Percentiles rank a stretch among this genome's conserved stretches.
Conservation (phyloP, 2,329 filamentous ascomycete genomes). For the Colletotrichum cuscutae region DNA sequence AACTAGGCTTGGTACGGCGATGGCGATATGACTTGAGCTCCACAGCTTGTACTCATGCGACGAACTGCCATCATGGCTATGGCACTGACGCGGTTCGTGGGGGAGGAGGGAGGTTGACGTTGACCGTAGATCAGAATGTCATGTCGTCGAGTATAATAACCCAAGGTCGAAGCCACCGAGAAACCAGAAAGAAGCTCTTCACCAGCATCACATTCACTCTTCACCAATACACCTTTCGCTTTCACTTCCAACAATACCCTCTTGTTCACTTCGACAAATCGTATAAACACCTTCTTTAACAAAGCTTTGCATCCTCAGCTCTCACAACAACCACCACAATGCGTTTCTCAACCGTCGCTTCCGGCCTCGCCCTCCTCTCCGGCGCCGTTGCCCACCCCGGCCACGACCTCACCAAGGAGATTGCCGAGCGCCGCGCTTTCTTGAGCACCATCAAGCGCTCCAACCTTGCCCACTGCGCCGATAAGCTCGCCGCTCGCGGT, state of each 20-base stretch:
- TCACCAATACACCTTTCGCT: not conserved
- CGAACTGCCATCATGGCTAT: not conserved
- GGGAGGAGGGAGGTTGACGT: not conserved
- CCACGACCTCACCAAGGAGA: conserved; percentile 59
- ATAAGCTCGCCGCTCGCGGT: conserved; percentile 58
- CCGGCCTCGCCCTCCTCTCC: conserved; percentile 32
- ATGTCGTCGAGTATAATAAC: conserved; percentile 20
- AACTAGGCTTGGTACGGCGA: conserved; percentile 11
- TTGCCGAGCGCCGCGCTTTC: conserved; percentile 59
- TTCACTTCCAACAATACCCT: not conserved
- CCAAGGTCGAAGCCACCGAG: not conserved
- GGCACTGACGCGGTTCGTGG: conserved; percentile 3
- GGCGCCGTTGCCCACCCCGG: conserved; percentile 55
- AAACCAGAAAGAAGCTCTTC: not conserved
- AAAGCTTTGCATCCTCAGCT: not conserved
- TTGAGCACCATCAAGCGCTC: conserved; percentile 51
- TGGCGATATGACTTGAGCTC: not conserved
- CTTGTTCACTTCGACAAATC: conserved; percentile 12
- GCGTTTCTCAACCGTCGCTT: conserved; percentile 31
- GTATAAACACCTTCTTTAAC: conserved; percentile 10
- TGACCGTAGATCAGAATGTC: not conserved
- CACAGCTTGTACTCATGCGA: conserved; percentile 2
- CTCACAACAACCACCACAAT: not conserved
- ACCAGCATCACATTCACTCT: conserved; percentile 18
- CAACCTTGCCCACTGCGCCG: conserved; percentile 57